A percentile compares a stretch with the other conserved stretches of the same genome.
Conservation (phyloP, 495 filamentous ascomycete genomes). For the Parathielavia appendiculata region DNA sequence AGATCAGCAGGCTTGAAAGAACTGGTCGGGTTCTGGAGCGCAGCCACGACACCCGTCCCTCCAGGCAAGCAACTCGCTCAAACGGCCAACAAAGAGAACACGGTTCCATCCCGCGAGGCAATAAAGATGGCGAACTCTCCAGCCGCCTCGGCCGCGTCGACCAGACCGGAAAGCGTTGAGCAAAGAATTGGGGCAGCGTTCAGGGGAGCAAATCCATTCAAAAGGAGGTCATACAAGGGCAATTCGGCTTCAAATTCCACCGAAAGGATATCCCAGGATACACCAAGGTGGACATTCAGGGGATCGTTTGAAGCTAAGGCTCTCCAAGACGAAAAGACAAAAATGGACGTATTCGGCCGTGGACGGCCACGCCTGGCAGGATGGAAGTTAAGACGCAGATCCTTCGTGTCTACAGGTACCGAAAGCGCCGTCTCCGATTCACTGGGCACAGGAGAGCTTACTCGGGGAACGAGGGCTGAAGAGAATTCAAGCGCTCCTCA, state of each 20-base stretch:
- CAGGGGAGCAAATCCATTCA: background rate
- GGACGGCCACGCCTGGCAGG: conserved; percentile 16
- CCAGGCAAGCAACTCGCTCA: background rate
- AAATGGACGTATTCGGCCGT: conserved; percentile 10
- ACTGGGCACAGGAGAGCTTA: background rate
- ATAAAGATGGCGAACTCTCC: background rate
- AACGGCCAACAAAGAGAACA: background rate
- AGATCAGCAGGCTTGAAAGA: background rate
- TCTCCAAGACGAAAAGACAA: conserved; percentile 7
- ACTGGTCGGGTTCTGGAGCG: background rate
- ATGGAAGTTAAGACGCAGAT: conserved; percentile 17
- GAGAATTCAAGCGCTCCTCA: background rate
- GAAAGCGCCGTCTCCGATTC: background rate
- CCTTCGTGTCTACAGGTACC: conserved; percentile 1
- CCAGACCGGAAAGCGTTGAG: background rate
- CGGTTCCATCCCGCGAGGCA: background rate
- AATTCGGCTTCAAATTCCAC: background rate
- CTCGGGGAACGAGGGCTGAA: background rate
- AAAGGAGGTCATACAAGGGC: background rate
- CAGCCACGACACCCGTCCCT: background rate
- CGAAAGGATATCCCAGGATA: background rate
- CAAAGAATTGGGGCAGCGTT: background rate
- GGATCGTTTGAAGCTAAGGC: background rate
- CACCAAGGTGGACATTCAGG: background rate
- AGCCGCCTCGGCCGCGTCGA: conserved; percentile 9